These are phyloP conservation scores for Mycena sanguinolenta DNA, from an alignment of 768 basidiomycete genomes.

Conservation along the genomic window DNA sequence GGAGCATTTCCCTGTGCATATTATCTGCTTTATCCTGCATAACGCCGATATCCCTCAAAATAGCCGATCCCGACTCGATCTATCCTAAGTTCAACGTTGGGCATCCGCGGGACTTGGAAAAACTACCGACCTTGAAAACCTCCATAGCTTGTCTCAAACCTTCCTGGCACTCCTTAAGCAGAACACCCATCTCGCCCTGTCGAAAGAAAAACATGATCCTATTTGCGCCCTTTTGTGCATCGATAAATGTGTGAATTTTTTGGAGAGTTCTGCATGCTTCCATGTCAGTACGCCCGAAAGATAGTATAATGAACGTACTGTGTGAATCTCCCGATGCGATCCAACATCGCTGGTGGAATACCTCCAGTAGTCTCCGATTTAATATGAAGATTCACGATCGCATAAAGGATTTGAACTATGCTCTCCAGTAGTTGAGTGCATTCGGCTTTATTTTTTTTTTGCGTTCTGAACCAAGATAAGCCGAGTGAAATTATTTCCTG, in stretches of 20 bases:
- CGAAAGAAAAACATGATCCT: constrained; percentile 1
- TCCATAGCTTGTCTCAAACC: background rate
- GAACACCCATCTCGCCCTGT: background rate
- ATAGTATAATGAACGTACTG: background rate
- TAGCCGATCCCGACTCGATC: background rate
- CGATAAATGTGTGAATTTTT: background rate
- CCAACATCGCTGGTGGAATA: background rate
- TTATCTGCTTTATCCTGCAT: background rate
- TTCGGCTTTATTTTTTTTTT: background rate
- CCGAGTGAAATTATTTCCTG: background rate
- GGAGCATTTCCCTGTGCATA: background rate
- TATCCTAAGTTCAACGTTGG: background rate
- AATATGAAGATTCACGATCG: background rate
- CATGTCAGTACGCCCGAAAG: background rate
- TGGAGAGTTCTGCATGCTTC: background rate
- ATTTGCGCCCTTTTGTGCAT: background rate
- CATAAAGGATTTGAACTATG: background rate
- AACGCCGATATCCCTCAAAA: background rate
- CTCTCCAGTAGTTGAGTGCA: background rate
- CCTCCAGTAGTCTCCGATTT: background rate
- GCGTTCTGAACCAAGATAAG: background rate
- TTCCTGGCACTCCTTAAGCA: constrained; percentile 1
- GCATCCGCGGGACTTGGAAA: background rate
- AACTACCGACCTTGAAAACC: background rate
- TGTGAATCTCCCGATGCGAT: background rate